Evolutionary conservation across 1,284 basidiomycete species (phyloP).

Genomic region (Schizopora paradoxa): DNA sequence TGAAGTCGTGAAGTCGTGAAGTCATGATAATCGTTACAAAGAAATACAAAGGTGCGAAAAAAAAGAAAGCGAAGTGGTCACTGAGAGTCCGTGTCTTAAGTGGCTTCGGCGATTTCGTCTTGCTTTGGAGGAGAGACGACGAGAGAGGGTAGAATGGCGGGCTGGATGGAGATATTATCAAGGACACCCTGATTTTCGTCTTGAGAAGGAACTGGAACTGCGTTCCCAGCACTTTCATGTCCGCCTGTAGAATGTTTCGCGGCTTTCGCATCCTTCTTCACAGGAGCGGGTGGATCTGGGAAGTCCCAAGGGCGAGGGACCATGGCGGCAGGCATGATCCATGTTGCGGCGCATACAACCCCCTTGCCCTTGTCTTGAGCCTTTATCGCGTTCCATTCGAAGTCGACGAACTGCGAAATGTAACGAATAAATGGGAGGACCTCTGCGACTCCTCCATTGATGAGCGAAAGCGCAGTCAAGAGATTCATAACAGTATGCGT

Average conservation of each 20-base stretch:
- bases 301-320: conserved; percentile 26
- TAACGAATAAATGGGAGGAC: conserved; percentile 76
- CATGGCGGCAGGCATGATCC: conserved; percentile 76
- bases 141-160: conserved; percentile 3
- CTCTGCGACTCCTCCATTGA: conserved; percentile 68
- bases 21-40: too few relatives aligned
- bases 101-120: too few relatives aligned
- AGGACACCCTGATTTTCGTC: too few relatives aligned
- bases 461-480: conserved; percentile 59
- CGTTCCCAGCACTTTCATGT: conserved; percentile 1
- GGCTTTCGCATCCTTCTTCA: background rate
- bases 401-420: conserved; percentile 68
- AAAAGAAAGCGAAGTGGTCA: too few relatives aligned
- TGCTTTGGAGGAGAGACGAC: conserved; percentile 14
- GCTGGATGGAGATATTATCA: too few relatives aligned
- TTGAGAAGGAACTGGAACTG: conserved; percentile 1
- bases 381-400: conserved; percentile 62
- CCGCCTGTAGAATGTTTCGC: background rate
- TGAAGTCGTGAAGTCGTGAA: too few relatives aligned
- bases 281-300: conserved; percentile 10
- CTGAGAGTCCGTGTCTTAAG: too few relatives aligned
- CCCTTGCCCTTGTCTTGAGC: conserved; percentile 62
- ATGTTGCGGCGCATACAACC: conserved; percentile 79
- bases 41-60: too few relatives aligned
- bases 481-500: conserved; percentile 61